Conservation (phyloP, 1,284 basidiomycete species). For the Sutorius eximius region DNA sequence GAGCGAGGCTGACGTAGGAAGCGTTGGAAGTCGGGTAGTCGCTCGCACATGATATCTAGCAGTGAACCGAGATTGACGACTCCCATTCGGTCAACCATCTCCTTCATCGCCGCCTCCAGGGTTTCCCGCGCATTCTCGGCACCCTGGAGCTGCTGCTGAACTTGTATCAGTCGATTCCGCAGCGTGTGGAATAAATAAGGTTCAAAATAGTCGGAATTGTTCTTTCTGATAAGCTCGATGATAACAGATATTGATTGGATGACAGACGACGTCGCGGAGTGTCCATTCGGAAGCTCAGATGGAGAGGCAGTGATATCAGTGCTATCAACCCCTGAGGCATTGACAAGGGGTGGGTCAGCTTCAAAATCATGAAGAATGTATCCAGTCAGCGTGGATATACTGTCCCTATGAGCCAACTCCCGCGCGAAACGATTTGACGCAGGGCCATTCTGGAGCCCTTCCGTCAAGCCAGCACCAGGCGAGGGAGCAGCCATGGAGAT, state of each 20-base stretch:
- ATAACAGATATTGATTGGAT: slow-evolving; percentile 88
- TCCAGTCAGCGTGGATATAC: slow-evolving; percentile 69
- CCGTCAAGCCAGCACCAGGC: slow-evolving; percentile 68
- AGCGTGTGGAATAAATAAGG: slow-evolving; percentile 97
- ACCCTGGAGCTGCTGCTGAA: slow-evolving; percentile 68
- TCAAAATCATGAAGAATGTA: slow-evolving; percentile 79
- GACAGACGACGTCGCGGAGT: slow-evolving; percentile 85
- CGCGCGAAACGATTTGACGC: slow-evolving; percentile 87
- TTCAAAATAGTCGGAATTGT: slow-evolving; percentile 99
- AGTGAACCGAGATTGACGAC: slow-evolving; percentile 92
- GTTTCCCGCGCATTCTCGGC: slow-evolving; percentile 65
- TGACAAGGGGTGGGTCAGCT: slow-evolving; percentile 22
- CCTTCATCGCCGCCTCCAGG: slow-evolving; percentile 80
- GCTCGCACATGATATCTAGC: slow-evolving; percentile 74
- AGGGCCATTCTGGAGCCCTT: slow-evolving; percentile 64
- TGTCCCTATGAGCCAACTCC: slow-evolving; percentile 81
- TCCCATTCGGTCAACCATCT: slow-evolving; percentile 88
- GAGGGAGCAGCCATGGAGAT: slow-evolving; percentile 94
- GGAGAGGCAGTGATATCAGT: slow-evolving; percentile 10
- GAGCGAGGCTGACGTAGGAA: slow-evolving; percentile 76
- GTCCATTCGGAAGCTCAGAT: slow-evolving; percentile 56
- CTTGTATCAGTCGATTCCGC: slow-evolving; percentile 84
- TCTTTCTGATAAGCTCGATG: slow-evolving; percentile 96
- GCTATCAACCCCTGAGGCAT: slow-evolving; percentile 11
- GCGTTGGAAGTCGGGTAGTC: slow-evolving; percentile 70